phyloP scores from a whole-genome alignment of 352 stramenopile species.

The Globisporangium solare region DNA sequence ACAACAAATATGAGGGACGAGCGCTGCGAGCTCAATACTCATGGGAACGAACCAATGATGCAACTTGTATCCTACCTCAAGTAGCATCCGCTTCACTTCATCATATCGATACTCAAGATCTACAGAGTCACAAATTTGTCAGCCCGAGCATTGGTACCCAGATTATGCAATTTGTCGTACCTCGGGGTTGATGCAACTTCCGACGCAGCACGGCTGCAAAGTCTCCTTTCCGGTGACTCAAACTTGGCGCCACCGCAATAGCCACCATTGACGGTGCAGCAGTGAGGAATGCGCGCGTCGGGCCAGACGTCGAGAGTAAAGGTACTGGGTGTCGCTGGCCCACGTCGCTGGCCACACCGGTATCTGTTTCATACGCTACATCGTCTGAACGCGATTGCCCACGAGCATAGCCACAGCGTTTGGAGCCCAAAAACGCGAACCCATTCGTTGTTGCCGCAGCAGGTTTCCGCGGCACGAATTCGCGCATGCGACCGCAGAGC shows the following conservation, averaged over 20 bases:
- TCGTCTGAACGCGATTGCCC: no score
- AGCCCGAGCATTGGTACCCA: background rate
- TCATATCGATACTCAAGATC: constrained; percentile 50
- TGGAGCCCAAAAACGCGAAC: no score
- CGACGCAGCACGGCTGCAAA: constrained; percentile 31
- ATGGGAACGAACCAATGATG: no score
- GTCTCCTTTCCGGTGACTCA: constrained; percentile 19
- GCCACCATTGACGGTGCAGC: constrained; percentile 3
- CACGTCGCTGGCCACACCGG: background rate
- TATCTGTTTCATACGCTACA: no score
- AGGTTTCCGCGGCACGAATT: constrained; percentile 37
- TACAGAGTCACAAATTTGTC: constrained; percentile 2
- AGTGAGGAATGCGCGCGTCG: constrained; percentile 9
- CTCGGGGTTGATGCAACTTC: constrained; percentile 36
- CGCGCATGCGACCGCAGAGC: constrained; percentile 39
- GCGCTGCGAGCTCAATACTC: background rate
- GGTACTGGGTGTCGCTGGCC: no score
- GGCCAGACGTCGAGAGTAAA: background rate
- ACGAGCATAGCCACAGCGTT: no score
- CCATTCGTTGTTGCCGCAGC: background rate
- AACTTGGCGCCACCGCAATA: background rate
- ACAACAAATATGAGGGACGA: background rate
- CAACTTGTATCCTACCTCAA: constrained; percentile 27
- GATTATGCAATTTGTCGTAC: constrained; percentile 7
- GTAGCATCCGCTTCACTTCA: constrained; percentile 46